Evolutionary conservation across 495 filamentous ascomycete genomes (phyloP).

Genomic region (Penicillium atrosanguineum): DNA sequence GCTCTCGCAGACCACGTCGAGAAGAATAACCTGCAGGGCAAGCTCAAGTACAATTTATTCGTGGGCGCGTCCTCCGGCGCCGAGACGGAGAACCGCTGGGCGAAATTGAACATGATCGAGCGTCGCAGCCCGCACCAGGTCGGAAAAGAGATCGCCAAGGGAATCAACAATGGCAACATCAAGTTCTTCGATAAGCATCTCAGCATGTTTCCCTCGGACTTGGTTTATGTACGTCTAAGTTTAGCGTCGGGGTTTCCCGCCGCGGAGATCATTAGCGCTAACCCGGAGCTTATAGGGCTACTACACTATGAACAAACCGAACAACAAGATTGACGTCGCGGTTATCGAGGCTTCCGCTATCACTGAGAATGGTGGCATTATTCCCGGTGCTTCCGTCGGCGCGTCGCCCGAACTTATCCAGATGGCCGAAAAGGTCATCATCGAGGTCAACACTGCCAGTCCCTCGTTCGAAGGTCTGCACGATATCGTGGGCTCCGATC

Average conservation of each 20-base stretch:
- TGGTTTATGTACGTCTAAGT: conserved; percentile 64
- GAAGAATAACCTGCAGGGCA: conserved; percentile 79
- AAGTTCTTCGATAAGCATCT: conserved; percentile 92
- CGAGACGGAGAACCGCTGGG: conserved; percentile 92
- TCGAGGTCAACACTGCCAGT: conserved; percentile 86
- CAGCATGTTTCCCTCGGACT: conserved; percentile 87
- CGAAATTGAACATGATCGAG: conserved; percentile 82
- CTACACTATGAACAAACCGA: conserved; percentile 74
- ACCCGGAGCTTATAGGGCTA: conserved; percentile 53
- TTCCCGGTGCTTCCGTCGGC: conserved; percentile 83
- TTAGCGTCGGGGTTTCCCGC: neutral
- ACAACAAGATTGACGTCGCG: conserved; percentile 74
- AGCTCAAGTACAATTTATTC: conserved; percentile 82
- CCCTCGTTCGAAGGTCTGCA: conserved; percentile 87
- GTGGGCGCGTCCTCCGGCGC: conserved; percentile 86
- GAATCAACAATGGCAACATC: conserved; percentile 85
- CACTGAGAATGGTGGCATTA: conserved; percentile 88
- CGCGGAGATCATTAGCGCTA: conserved; percentile 12
- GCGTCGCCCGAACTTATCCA: conserved; percentile 84
- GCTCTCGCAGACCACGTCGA: conserved; percentile 88
- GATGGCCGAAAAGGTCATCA: conserved; percentile 89
- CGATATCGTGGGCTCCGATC: conserved; percentile 84
- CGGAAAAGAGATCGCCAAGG: conserved; percentile 86
- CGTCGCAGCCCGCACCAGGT: conserved; percentile 84
- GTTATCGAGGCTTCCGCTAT: conserved; percentile 87